These are phyloP conservation scores for Pilatotrama ljubarskyi DNA, from an alignment of 768 basidiomycete species.

Conservation along the genomic window DNA sequence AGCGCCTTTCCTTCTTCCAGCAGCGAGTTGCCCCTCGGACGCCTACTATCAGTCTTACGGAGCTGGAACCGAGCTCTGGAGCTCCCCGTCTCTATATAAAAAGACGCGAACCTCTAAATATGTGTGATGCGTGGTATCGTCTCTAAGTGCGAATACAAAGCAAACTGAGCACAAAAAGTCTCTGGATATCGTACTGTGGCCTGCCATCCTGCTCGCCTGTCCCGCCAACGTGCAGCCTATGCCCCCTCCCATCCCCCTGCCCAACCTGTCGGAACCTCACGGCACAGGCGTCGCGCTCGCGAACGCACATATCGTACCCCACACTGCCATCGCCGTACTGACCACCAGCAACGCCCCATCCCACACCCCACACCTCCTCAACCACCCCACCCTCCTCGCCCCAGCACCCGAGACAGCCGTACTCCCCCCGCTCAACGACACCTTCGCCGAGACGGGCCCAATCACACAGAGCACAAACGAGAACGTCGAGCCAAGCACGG, in stretches of 20 bases:
- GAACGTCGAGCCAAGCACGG: slow-evolving; percentile 88
- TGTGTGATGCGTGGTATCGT: neutral
- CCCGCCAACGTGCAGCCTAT: neutral
- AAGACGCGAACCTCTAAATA: too few relatives aligned
- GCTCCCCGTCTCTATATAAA: neutral
- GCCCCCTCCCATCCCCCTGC: neutral
- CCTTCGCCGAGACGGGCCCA: slow-evolving; percentile 70
- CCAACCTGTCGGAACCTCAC: slow-evolving; percentile 1
- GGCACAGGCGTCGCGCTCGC: slow-evolving; percentile 30
- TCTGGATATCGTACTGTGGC: too few relatives aligned
- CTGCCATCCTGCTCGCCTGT: too few relatives aligned
- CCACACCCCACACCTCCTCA: slow-evolving; percentile 43
- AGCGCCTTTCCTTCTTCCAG: neutral
- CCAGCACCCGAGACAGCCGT: slow-evolving; percentile 51
- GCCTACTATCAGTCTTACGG: too few relatives aligned
- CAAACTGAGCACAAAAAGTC: too few relatives aligned
- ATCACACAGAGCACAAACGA: slow-evolving; percentile 61
- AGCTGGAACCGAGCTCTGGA: too few relatives aligned
- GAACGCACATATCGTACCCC: slow-evolving; percentile 76
- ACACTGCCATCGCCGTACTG: slow-evolving; percentile 66
- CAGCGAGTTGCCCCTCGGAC: too few relatives aligned
- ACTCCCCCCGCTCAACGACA: slow-evolving; percentile 53
- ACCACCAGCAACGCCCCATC: slow-evolving; percentile 57
- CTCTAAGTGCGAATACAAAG: neutral
- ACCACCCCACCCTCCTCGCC: slow-evolving; percentile 45